Percentiles rank a stretch among this genome's conserved stretches.
These are phyloP conservation scores for Cyclocybe aegerita DNA, from an alignment of 768 basidiomycete genomes.

Conservation along the genomic window DNA sequence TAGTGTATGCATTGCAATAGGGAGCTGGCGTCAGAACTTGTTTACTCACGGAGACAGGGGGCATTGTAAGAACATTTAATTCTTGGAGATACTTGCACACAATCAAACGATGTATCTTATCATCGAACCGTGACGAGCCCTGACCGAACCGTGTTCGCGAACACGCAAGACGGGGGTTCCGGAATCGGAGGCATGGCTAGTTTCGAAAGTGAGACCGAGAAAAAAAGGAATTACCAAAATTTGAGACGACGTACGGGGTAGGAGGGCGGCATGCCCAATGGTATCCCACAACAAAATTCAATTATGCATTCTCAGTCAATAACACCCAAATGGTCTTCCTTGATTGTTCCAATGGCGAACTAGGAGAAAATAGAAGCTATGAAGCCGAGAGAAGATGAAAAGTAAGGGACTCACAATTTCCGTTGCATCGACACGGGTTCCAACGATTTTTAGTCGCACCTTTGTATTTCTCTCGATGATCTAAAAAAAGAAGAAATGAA, in stretches of 20 bases:
- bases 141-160: neutral
- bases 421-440: slow-evolving; percentile 95
- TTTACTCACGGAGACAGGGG: neutral
- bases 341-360: slow-evolving; percentile 98
- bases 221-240: neutral
- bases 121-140: neutral
- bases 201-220: neutral
- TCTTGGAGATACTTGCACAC: neutral
- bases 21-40: slow-evolving; percentile 3
- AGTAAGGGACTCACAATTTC: slow-evolving; percentile 73
- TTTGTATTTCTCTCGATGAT: slow-evolving; percentile 93
- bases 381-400: neutral
- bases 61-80: neutral
- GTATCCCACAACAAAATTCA: neutral
- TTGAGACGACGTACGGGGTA: neutral
- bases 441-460: slow-evolving; percentile 95
- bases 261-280: neutral
- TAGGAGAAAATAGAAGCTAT: slow-evolving; percentile 25
- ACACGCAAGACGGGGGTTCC: neutral
- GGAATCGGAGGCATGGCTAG: neutral
- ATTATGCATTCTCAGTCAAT: slow-evolving; percentile 52
- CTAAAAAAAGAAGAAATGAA: slow-evolving; percentile 31
- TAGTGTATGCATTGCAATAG: neutral
- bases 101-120: neutral
- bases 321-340: slow-evolving; percentile 96